Evolutionary conservation across 1,284 basidiomycete species (phyloP), one percentile per base, ranked within the genome.

Genomic region (Cutaneotrichosporon arboriforme): DNA sequence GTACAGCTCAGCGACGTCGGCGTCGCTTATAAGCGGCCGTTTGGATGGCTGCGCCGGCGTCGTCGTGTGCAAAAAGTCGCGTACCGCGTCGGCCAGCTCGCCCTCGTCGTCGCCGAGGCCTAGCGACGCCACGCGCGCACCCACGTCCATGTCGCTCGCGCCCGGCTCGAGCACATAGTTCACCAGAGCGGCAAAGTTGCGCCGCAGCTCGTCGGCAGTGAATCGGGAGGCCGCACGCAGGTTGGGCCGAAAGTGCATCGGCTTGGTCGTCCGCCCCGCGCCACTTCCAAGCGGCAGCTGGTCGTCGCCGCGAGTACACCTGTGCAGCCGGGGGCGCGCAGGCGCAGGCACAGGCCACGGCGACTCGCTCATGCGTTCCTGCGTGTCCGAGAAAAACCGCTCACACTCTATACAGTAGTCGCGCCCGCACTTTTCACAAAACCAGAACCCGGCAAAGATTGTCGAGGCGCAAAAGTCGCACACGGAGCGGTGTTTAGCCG

Each of bases 391-490:
- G 53, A 96, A 82, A 59, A 83, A 84, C 22, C 80, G 77, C 66
- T 83, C 88, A 69, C 93, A 97, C 51, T 88, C 85, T 1, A 84
- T 79, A 67, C 92, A 97, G 15, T 87, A 84, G 72, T 96, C 93
- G 14, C 89, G 83, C 1, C 90, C 92, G 70, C 92, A 97, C n/a
- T 81, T 69, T 9, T 83, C 80, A 72, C 92, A 97, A 80, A 92
- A 87, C 83, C 86, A 96, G 54, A 84, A 88, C 53, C 84, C 85
- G 7, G 86, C 86, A 71, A 96, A 94, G 55, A 97, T 84, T 14
- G 89, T 90, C 4, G 90, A 91, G 76, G 88, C 86, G 72, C 93
- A 97, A 3, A 87, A 90, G 73, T 97, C 90, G 69, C 88, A 94
- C 38, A 85, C 89, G 14, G 84, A 84, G 36, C 89, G 83, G 52